Evolutionary conservation across 768 basidiomycete species (phyloP), one percentile per base, ranked within the genome.

Genomic region (Pluteus cervinus): DNA sequence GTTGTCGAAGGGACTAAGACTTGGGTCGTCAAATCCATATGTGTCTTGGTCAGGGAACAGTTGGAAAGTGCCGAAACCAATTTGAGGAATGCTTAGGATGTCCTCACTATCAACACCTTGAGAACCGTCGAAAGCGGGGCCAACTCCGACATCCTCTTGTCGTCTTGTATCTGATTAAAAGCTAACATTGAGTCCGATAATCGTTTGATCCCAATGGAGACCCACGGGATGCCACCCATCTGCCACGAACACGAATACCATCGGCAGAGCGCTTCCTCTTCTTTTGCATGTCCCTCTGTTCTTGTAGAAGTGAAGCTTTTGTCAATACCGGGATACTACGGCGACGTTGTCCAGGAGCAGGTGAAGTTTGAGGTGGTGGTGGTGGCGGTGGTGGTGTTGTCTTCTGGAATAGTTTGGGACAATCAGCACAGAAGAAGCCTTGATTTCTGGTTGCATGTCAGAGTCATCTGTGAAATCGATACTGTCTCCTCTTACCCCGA

Each of bases 31-130:
- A 16, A 65, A 40, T 21, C 59, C 71, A 46, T 81, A 82, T 24
- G 56, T 51, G 42, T 74, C 67, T 52, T 84, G 82, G 49, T 85
- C 79, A 14, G 82, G 81, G 68, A 83, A 82, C 17, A 81, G 45
- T 40, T 74, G 77, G 66, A 80, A 80, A 12, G 75, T 64, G 22
- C 66, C 59, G 46, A 79, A 81, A 5, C 68, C 71, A 42, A 84
- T 73, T 8, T 69, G 26, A 0, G 75, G 74, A 40, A 78, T 76
- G 43, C 57, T 73, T 38, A 67, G 43, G 35, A 84, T 77, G 43
- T 83, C 81, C 46, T 79, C 73, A 39, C 71, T 75, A 51, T 85
- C 81, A 14, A 83, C 76, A 23, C 80, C 80, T 23, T 62, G 61
- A n/a, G 75, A 66, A 1, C 82, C 81, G 50, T 84, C 74, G 41